phyloP scores from a whole-genome alignment of 768 basidiomycete species.

The Pulveroboletus sp. region DNA sequence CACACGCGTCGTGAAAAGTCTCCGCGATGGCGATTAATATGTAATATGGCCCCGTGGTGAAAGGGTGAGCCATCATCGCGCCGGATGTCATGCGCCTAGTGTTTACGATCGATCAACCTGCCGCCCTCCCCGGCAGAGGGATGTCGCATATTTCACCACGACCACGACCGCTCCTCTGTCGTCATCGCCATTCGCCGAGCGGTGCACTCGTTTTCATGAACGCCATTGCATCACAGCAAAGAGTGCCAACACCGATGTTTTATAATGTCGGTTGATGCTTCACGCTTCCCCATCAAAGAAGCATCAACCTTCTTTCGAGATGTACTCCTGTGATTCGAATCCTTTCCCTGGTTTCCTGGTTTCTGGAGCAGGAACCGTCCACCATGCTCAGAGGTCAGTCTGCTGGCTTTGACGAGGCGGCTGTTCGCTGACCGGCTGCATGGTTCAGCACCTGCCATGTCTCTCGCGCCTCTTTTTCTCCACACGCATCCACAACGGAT shows the following conservation, averaged over 20 bases:
- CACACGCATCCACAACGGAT: not conserved
- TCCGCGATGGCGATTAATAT: slow-evolving; percentile 25
- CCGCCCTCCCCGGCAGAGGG: slow-evolving; percentile 21
- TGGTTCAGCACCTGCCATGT: slow-evolving; percentile 12
- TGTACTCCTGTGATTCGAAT: slow-evolving; percentile 16
- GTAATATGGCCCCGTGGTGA: slow-evolving; percentile 26
- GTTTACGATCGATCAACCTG: slow-evolving; percentile 18
- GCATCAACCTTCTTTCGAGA: slow-evolving; percentile 16
- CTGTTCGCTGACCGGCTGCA: slow-evolving; percentile 5
- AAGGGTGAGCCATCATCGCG: slow-evolving; percentile 22
- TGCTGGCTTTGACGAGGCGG: slow-evolving; percentile 4
- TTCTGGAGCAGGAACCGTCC: slow-evolving; percentile 1
- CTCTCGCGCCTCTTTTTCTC: not conserved
- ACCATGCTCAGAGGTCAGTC: slow-evolving; percentile 14
- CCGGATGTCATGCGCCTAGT: slow-evolving; percentile 16
- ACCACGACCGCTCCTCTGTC: slow-evolving; percentile 18
- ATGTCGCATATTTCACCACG: slow-evolving; percentile 24
- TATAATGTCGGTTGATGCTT: slow-evolving; percentile 17
- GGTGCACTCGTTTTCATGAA: slow-evolving; percentile 19
- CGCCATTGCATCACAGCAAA: slow-evolving; percentile 12
- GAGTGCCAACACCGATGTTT: slow-evolving; percentile 15
- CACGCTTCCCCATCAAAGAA: slow-evolving; percentile 21
- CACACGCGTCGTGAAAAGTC: slow-evolving; percentile 18
- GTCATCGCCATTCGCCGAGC: slow-evolving; percentile 25
- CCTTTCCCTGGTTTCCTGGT: not conserved